Base-by-base conservation (phyloP, 2,329 filamentous ascomycete species). In the Verticillium isaacii region DNA sequence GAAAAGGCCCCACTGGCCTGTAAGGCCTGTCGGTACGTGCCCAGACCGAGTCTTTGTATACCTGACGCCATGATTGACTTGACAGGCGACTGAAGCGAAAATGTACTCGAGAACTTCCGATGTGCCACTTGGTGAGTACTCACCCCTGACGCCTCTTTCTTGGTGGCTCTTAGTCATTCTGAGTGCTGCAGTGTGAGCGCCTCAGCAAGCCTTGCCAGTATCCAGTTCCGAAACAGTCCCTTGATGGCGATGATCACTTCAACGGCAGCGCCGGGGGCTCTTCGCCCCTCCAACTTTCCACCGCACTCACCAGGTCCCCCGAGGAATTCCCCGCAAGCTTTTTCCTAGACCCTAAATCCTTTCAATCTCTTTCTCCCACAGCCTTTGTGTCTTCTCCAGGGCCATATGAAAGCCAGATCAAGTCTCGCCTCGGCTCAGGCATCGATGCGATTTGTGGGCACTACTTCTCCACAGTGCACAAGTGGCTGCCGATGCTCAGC, bases 31-130 rank as follows among this genome's bases (percentile, higher is more conserved):
- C 29, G 55, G 55, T 56, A 36, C 29, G 55, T 32, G 55, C 55
- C 32, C 55, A 12, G 32, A 17, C 17, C 15, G 25, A 17, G 12
- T 29, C 29, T n/a, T 34, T 17, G 11, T 36, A 8, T 56, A 56
- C 17, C 29, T 36, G 55, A 15, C 29, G 17, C n/a, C 32, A 19
- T 34, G 5, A 23, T 36, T 56, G 55, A 56, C 55, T 36, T 11
- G 32, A 15, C 32, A 68, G 66, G 9, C 66, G 66, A 14, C 45
- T 68, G 5, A 68, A 68, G 41, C 59, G 64, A 15, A 66, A 61
- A 60, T 68, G 64, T 58, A 64, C 61, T 11, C 63, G 56, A 41
- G 64, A 68, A 14, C 3, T 67, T 17, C 66, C 66, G 5, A 59
- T 62, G 3, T 68, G 65, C 19, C 66, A 63, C 11, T 45, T 68